Percentiles rank a stretch among this genome's conserved stretches.
Evolutionary conservation across 148 eudicot species (phyloP).

Genomic region (Vaccinium macrocarpon): DNA sequence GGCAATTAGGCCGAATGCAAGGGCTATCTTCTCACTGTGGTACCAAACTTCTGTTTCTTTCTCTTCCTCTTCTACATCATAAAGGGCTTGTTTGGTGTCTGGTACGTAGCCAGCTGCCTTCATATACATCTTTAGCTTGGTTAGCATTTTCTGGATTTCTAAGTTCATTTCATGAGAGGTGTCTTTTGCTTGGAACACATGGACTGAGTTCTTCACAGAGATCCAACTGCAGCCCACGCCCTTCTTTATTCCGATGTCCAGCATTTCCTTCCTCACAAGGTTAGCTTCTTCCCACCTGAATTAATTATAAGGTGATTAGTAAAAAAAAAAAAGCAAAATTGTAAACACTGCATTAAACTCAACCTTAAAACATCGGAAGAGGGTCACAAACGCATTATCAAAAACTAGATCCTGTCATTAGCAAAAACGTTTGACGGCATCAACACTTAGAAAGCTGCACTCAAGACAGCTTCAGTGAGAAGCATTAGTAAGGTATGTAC

Average conservation of each 20-base stretch:
- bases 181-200: conserved; percentile 62
- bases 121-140: conserved; percentile 35
- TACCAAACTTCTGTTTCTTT: conserved; percentile 54
- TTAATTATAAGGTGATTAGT: background rate
- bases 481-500: no score
- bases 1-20: conserved; percentile 50
- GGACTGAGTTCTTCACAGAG: conserved; percentile 39
- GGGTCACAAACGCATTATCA: background rate
- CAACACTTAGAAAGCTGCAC: no score
- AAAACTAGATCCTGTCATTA: background rate
- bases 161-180: conserved; percentile 37
- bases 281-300: conserved; percentile 62
- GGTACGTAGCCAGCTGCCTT: conserved; percentile 52
- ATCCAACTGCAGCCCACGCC: conserved; percentile 62
- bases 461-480: no score
- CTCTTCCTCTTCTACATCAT: conserved; percentile 62
- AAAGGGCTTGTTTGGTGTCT: conserved; percentile 42
- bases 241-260: conserved; percentile 47
- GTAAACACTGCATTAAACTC: background rate
- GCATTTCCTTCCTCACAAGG: conserved; percentile 52
- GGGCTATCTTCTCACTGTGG: conserved; percentile 66
- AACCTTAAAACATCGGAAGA: background rate
- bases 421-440: no score
- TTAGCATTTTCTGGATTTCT: conserved; percentile 50
- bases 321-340: background rate